Evolutionary conservation across 257 asterid genomes (phyloP).

Genomic region (Capsicum baccatum): DNA sequence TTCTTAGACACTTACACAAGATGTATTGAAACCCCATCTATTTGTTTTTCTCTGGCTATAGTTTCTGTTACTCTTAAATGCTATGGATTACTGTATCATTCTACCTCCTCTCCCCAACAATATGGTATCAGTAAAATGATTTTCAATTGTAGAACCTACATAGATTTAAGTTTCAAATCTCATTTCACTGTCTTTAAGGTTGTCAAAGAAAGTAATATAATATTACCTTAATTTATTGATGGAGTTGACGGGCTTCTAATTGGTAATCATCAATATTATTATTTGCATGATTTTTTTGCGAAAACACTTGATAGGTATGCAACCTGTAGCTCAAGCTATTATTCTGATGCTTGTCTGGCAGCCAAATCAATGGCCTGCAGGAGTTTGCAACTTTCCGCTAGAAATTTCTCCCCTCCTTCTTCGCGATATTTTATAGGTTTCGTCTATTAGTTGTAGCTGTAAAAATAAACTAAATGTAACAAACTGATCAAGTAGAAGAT

Average conservation of each 20-base stretch:
- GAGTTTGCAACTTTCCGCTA: not conserved
- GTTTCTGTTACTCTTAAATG: not conserved
- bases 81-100: not conserved
- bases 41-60: constrained; percentile 3
- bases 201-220: not conserved
- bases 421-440: not conserved
- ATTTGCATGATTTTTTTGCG: not conserved
- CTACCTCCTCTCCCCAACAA: not conserved
- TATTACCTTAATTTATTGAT: not conserved
- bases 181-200: not conserved
- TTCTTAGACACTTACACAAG: not conserved
- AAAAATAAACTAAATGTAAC: too few species aligned
- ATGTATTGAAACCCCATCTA: not conserved
- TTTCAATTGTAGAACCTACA: not conserved
- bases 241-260: not conserved
- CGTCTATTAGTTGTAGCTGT: too few species aligned
- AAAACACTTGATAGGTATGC: not conserved
- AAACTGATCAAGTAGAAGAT: not conserved
- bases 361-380: not conserved
- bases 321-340: not conserved
- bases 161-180: not conserved
- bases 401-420: not conserved
- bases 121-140: not conserved
- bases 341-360: not conserved
- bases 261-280: not conserved